These are phyloP conservation scores for Athelia sp. DNA, from an alignment of 1,284 basidiomycete species.

Conservation along the genomic window DNA sequence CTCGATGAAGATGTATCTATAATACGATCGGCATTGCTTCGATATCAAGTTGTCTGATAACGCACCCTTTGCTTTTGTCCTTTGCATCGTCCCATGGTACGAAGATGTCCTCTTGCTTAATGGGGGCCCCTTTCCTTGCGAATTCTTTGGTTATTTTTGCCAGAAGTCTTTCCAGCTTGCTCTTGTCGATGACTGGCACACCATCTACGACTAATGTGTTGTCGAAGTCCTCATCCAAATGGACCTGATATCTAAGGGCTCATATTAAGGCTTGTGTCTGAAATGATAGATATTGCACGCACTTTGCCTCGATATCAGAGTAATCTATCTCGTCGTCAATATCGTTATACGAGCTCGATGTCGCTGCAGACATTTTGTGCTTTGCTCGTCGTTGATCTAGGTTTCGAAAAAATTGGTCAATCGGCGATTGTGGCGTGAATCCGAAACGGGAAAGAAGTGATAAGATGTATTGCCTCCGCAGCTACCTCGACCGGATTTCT, in stretches of 20 bases:
- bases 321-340: constrained; percentile 82
- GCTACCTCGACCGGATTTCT: too few relatives aligned
- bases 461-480: too few relatives aligned
- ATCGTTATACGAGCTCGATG: constrained; percentile 17
- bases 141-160: constrained; percentile 82
- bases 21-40: neutral
- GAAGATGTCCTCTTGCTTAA: constrained; percentile 73
- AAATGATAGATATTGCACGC: constrained; percentile 17
- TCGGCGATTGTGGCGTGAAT: too few relatives aligned
- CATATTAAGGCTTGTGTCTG: constrained; percentile 4
- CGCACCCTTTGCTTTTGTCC: constrained; percentile 85
- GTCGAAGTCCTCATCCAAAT: constrained; percentile 80
- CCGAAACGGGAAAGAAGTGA: too few relatives aligned
- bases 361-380: constrained; percentile 16
- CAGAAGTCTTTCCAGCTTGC: constrained; percentile 74
- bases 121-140: constrained; percentile 69
- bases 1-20: constrained; percentile 88
- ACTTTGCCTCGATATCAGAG: constrained; percentile 93
- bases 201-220: constrained; percentile 86
- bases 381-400: too few relatives aligned
- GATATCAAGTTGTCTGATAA: constrained; percentile 8
- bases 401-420: too few relatives aligned
- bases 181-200: constrained; percentile 80
- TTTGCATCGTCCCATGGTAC: constrained; percentile 82
- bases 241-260: constrained; percentile 66